Evolutionary conservation across 352 stramenopile genomes (phyloP), one percentile per base, ranked within the genome.

Genomic region (Phytophthora syringae): DNA sequence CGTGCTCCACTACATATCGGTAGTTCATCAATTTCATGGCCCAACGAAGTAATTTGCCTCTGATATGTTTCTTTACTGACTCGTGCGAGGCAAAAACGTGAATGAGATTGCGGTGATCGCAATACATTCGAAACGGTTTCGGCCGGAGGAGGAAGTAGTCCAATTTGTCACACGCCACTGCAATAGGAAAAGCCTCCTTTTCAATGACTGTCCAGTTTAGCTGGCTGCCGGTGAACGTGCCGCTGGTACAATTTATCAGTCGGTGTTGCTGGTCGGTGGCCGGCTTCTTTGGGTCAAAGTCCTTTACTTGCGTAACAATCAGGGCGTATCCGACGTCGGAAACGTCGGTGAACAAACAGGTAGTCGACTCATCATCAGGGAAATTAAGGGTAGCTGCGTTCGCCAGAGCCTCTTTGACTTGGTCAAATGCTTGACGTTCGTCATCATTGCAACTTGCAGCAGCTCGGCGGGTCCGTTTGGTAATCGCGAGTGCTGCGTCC

Each of bases 391-490:
- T n/a, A n/a, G n/a, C n/a, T n/a, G n/a, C n/a, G n/a, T n/a, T n/a
- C n/a, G n/a, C n/a, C n/a, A n/a, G n/a, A n/a, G n/a, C n/a, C n/a
- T n/a, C n/a, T n/a, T n/a, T n/a, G n/a, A n/a, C n/a, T 21, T 49
- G 25, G 7, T 65, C 27, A 7, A 44, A 53, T 15, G 10, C 16
- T 53, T 21, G 7, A 27, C 13, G 1, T 37, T 24, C 2, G 57
- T 50, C 18, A 64, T 5, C 4, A 7, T 34, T 64, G 2, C 24
- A 6, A 5, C 20, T 24, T 15, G 45, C 55, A 24, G 39, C 55
- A 12, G n/a, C n/a, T n/a, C n/a, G n/a, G n/a, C n/a, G n/a, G n/a
- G 45, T 55, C 16, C 45, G 45, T 15, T 56, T 64, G 2, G 16
- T 21, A 13, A 22, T 55, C 12, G 22, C 36, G 1, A 64, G 18